Evolutionary conservation across 164 flowering plant genomes (phyloP), one percentile per base, ranked within the genome.

Genomic region (Warburgia ugandensis): DNA sequence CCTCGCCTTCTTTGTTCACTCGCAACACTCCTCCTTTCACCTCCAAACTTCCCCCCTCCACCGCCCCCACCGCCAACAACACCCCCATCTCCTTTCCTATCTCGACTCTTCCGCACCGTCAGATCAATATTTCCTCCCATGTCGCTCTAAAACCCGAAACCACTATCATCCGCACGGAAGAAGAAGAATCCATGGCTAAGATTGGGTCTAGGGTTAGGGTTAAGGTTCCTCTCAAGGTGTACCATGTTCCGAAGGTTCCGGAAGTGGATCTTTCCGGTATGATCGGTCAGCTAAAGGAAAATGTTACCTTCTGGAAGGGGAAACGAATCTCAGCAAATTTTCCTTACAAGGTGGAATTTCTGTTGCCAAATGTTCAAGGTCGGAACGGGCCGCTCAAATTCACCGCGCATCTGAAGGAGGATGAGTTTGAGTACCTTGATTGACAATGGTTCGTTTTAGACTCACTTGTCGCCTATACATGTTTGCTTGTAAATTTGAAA

Each of bases 381-480:
- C 79, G 89, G 14, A 23, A 25, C 13, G 75, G 79, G 0, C 59
- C 73, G 9, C 77, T 83, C 46, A 86, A 86, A 58, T 78, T 86
- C 71, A 43, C 67, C 35, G 86, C 88, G 0, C 97, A 90, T 71
- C 84, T 90, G 39, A 84, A 64, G 65, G 90, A 90, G 12, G 95
- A 86, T 36, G 97, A 90, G 70, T 84, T 90, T 45, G 97, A 86
- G 23, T 80, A 62, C 50, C 7, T 61, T 14, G 57, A 42, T 20
- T 53, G 47, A 53, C n/a, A n/a, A n/a, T n/a, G n/a, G n/a, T n/a
- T n/a, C n/a, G n/a, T n/a, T n/a, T n/a, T n/a, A n/a, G n/a, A n/a
- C n/a, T n/a, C n/a, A n/a, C n/a, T n/a, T n/a, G n/a, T n/a, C n/a
- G n/a, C n/a, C n/a, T n/a, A n/a, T n/a, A n/a, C n/a, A n/a, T n/a